Percentiles rank a stretch among this genome's conserved stretches.
Evolutionary conservation across 164 flowering plant genomes (phyloP).

Genomic region (Dillenia turbinata): DNA sequence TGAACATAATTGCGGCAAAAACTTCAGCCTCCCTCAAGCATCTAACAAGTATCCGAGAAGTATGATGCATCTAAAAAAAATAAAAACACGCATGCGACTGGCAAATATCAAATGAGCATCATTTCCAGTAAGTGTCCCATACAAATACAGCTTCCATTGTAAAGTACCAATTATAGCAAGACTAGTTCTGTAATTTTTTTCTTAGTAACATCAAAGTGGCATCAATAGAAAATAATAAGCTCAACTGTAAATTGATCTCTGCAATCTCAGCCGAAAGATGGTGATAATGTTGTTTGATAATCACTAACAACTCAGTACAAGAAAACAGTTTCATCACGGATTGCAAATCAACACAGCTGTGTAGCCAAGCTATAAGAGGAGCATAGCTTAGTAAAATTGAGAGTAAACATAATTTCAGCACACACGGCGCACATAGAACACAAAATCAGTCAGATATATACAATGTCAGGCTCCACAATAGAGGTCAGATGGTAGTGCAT

Average conservation of each 20-base stretch:
- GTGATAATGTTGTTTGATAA: constrained; percentile 19
- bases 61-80: too few species aligned
- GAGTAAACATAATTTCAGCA: background rate
- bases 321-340: constrained; percentile 20
- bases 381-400: background rate
- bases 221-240: background rate
- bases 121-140: background rate
- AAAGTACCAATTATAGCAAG: background rate
- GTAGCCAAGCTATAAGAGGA: background rate
- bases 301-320: background rate
- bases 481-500: constrained; percentile 45
- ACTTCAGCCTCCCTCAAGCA: too few species aligned
- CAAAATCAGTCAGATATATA: too few species aligned
- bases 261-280: constrained; percentile 36
- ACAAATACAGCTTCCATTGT: background rate
- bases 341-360: constrained; percentile 7
- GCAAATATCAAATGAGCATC: too few species aligned
- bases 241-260: background rate
- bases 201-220: background rate
- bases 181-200: background rate
- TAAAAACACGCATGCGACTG: too few species aligned
- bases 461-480: background rate
- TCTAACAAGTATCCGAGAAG: too few species aligned
- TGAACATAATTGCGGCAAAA: too few species aligned
- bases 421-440: too few species aligned